phyloP scores from a whole-genome alignment of 352 stramenopile species.

The Phytopythium kandeliae region DNA sequence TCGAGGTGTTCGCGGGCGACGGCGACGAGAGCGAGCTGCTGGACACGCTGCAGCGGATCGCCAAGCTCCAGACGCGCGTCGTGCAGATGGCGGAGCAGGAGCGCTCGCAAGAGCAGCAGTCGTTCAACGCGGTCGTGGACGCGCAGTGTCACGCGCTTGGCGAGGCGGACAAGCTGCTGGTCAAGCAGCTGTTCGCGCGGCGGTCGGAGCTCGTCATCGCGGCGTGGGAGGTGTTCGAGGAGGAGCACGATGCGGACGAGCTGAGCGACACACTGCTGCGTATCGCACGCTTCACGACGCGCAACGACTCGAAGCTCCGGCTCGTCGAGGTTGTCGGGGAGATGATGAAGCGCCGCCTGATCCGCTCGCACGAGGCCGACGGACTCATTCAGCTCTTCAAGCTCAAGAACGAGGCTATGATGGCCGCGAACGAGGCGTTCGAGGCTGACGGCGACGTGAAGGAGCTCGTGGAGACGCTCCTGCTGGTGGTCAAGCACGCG shows the following conservation, averaged over 20 bases:
- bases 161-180: conserved; percentile 21
- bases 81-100: conserved; percentile 23
- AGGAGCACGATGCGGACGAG: conserved; percentile 35
- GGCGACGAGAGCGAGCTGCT: conserved; percentile 57
- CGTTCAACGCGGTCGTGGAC: conserved; percentile 27
- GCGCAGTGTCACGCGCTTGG: conserved; percentile 28
- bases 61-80: conserved; percentile 56
- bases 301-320: conserved; percentile 34
- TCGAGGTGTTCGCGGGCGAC: conserved; percentile 58
- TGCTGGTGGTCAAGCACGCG: conserved; percentile 80
- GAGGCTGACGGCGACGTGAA: conserved; percentile 64
- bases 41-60: conserved; percentile 66
- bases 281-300: conserved; percentile 44
- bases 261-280: conserved; percentile 44
- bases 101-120: conserved; percentile 17
- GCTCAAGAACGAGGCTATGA: conserved; percentile 62
- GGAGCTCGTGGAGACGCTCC: conserved; percentile 70
- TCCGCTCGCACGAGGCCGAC: conserved; percentile 48
- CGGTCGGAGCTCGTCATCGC: conserved; percentile 40
- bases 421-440: conserved; percentile 69
- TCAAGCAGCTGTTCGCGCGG: conserved; percentile 44
- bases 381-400: conserved; percentile 62
- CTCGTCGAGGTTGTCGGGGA: conserved; percentile 62
- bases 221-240: conserved; percentile 45
- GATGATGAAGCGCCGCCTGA: conserved; percentile 51